Evolutionary conservation across 371 early-diverging fungal genomes (phyloP), one percentile per base, ranked within the genome.

Genomic region (Mycotypha africana): DNA sequence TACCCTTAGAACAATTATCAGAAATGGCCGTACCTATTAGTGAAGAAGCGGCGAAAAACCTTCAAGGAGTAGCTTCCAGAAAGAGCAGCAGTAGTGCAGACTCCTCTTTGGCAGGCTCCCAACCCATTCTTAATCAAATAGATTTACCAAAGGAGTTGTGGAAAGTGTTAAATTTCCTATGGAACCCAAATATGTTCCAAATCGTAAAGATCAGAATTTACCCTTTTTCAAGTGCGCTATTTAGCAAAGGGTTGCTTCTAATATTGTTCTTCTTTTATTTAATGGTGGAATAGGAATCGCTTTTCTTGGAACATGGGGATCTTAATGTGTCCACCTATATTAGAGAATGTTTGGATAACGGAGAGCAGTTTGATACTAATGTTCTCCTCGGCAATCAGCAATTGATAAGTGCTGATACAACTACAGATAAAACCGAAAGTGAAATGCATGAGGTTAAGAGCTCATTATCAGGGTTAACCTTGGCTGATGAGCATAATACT

Each of bases 311-410:
- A 20, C 64, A 74, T 24, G 91, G 89, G 4, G 88, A 92, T 57
- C 71, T 76, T 4, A 48, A 51, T 0, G 57, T 88, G 3, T 78
- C 81, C 22, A 74, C 79, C 3, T 82, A 82, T 47, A 79, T 93
- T 17, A 69, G 82, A 6, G 84, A 90, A 26, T 92, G 89, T 41
- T 63, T 95, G n/a, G 93, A 95, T 50, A 76, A 80, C 2, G 91
- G 86, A 8, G 75, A 68, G 17, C 74, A 74, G 20, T 87, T 93
- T 52, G 86, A 91, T 51, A 51, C 81, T 3, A 63, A 59, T 2
- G 48, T 65, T 1, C 57, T 84, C 11, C 38, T 82, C 34, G 65
- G 60, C 17, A 52, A 48, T 1, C 19, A 45, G 11, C 45, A 31
- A n/a, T 20, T 25, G 2, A 34, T 19, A 12, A 42, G 15, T 2